Percentiles rank a stretch among this genome's conserved stretches.
These are phyloP conservation scores for Boletus insuetus DNA, from an alignment of 768 basidiomycete species.

Conservation along the genomic window DNA sequence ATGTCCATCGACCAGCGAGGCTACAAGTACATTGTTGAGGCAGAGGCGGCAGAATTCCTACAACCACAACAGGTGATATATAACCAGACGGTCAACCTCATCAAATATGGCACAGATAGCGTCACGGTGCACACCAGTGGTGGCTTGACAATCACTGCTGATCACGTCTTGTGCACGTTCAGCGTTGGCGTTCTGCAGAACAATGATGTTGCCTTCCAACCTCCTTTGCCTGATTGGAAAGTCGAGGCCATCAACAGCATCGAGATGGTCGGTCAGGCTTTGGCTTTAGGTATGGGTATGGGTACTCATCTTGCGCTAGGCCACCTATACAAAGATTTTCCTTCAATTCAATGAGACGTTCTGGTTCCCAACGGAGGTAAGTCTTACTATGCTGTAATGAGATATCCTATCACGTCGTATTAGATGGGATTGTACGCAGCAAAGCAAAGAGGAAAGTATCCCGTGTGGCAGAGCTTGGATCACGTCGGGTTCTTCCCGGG, in stretches of 20 bases:
- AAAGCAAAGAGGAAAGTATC: constrained; percentile 56
- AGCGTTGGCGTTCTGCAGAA: constrained; percentile 68
- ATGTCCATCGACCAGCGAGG: constrained; percentile 63
- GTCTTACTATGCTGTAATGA: not conserved
- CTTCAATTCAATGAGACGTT: constrained; percentile 60
- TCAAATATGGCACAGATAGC: constrained; percentile 45
- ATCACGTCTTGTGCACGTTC: constrained; percentile 65
- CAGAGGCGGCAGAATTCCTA: constrained; percentile 56
- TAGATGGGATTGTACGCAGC: constrained; percentile 54
- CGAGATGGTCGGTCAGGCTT: constrained; percentile 44
- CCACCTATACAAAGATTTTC: constrained; percentile 68
- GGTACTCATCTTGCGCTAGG: constrained; percentile 25
- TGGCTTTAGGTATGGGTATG: not conserved
- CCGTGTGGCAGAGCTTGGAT: constrained; percentile 68
- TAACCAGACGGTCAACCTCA: constrained; percentile 47
- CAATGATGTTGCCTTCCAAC: constrained; percentile 54
- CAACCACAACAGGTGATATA: constrained; percentile 42
- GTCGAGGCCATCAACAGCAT: constrained; percentile 59
- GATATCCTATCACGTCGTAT: not conserved
- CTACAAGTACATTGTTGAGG: constrained; percentile 53
- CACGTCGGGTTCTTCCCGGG: constrained; percentile 56
- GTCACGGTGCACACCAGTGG: constrained; percentile 48
- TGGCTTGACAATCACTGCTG: constrained; percentile 43
- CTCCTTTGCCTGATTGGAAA: constrained; percentile 57
- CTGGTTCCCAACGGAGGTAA: constrained; percentile 50